Conservation (phyloP, 805 yeast species). For the Ogataea ganodermae region DNA sequence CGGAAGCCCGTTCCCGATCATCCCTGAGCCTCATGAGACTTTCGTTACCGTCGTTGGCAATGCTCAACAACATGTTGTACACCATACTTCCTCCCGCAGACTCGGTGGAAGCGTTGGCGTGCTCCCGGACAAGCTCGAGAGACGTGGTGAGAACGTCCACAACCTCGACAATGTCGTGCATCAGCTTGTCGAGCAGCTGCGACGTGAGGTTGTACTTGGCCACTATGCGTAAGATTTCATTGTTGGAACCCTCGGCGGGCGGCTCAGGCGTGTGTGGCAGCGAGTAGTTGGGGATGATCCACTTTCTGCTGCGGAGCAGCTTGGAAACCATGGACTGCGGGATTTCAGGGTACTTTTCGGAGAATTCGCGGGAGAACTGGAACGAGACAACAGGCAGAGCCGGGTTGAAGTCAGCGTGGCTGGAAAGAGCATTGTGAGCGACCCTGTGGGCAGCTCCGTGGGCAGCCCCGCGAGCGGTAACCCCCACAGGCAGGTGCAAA, state of each 20-base stretch:
- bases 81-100: constrained; percentile 37
- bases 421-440: constrained; percentile 11
- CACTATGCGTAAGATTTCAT: constrained; percentile 82
- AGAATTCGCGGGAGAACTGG: constrained; percentile 62
- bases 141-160: constrained; percentile 55
- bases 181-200: constrained; percentile 59
- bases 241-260: constrained; percentile 37
- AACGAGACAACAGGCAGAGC: constrained; percentile 93
- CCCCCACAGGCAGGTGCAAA: constrained; percentile 63
- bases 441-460: background rate
- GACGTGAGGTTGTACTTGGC: constrained; percentile 70
- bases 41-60: constrained; percentile 58
- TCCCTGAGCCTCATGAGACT: constrained; percentile 35
- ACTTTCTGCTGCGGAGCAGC: constrained; percentile 75
- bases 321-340: constrained; percentile 79
- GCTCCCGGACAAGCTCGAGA: constrained; percentile 41
- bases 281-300: constrained; percentile 88
- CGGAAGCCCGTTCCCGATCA: background rate
- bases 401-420: constrained; percentile 55
- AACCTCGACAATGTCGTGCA: constrained; percentile 58
- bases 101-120: constrained; percentile 28
- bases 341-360: constrained; percentile 66
- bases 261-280: constrained; percentile 58
- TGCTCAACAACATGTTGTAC: constrained; percentile 51
- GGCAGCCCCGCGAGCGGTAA: constrained; percentile 26